Evolutionary conservation across 2,329 filamentous ascomycete species (phyloP), one percentile per base, ranked within the genome.

Genomic region (Xylariaceae sp.): DNA sequence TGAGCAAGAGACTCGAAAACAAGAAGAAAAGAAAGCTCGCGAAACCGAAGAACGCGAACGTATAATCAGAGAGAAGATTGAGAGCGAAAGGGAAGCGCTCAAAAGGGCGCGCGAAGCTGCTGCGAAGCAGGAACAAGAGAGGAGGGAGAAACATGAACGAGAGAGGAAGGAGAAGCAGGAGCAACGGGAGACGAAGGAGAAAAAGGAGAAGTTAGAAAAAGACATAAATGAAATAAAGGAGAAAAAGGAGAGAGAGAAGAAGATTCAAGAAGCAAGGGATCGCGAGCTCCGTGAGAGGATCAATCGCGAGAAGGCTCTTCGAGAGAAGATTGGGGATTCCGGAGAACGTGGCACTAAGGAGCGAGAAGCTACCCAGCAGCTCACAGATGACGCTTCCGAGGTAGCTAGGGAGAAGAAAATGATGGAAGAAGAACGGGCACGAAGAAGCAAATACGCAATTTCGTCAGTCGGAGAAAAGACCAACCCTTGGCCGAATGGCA

Each of bases 401-500:
- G 71, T 59, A 37, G 61, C 61, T 4, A 39, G 61, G 48, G 58
- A 51, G 30, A 57, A 58, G 50, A 69, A 72, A 61, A 67, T 69
- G 68, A 67, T 64, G 63, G 61, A 68, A 61, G 69, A 69, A 56
- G 71, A 73, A n/a, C 71, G 70, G 6, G 71, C 66, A 50, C 76
- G 80, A 62, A 77, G 78, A 61, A 80, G 77, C 65, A 78, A 79
- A n/a, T 87, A 88, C 67, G 84, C 85, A 59, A 87, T 77, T 73
- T 84, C 82, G 57, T 81, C 84, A 37, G 82, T 87, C 18, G 87
- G 87, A 54, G 87, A 90, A 73, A 86, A 81, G 73, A 86, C 81
- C 53, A 88, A 85, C 73, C 86, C 86, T 66, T 90, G 88, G 82
- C 86, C 87, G 4, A 84, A 81, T 67, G 85, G 81, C 65, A 81